Conservation (phyloP, 306 rosid genomes). For the Fagus crenata region DNA sequence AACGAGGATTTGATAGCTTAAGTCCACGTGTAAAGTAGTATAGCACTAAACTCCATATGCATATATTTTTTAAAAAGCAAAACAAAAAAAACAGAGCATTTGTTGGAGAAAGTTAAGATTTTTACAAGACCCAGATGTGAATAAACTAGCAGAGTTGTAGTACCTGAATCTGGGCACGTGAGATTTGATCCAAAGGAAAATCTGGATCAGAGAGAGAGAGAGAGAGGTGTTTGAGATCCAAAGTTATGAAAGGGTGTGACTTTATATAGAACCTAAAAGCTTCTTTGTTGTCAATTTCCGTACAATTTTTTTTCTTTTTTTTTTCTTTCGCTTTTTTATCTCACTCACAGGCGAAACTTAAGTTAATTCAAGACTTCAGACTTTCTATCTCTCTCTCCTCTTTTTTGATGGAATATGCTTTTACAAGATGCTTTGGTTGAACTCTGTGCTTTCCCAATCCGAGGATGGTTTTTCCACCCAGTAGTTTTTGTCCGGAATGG, state of each 20-base stretch:
- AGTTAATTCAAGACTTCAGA: no score
- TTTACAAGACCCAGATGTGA: constrained; percentile 24
- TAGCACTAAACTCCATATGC: background rate
- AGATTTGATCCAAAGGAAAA: constrained; percentile 18
- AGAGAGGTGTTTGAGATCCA: constrained; percentile 32
- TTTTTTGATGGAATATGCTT: constrained; percentile 32
- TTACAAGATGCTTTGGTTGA: constrained; percentile 11
- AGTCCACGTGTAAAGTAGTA: constrained; percentile 33
- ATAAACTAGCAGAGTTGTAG: constrained; percentile 13
- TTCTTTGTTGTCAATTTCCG: background rate
- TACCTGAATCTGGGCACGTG: constrained; percentile 49
- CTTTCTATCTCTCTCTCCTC: background rate
- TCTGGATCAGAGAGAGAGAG: constrained; percentile 10
- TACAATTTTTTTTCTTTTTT: no score
- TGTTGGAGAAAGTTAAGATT: constrained; percentile 8
- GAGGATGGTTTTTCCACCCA: background rate
- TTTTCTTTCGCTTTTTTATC: background rate
- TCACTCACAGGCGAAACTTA: background rate
- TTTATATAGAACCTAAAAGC: constrained; percentile 36
- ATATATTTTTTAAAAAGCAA: no score
- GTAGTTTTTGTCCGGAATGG: background rate
- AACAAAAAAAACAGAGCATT: background rate
- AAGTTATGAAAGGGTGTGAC: constrained; percentile 7
- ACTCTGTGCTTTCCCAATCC: no score
- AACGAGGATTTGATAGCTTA: constrained; percentile 2